Evolutionary conservation across 371 early-diverging fungal genomes (phyloP).

Genomic region (Mortierella sp.): DNA sequence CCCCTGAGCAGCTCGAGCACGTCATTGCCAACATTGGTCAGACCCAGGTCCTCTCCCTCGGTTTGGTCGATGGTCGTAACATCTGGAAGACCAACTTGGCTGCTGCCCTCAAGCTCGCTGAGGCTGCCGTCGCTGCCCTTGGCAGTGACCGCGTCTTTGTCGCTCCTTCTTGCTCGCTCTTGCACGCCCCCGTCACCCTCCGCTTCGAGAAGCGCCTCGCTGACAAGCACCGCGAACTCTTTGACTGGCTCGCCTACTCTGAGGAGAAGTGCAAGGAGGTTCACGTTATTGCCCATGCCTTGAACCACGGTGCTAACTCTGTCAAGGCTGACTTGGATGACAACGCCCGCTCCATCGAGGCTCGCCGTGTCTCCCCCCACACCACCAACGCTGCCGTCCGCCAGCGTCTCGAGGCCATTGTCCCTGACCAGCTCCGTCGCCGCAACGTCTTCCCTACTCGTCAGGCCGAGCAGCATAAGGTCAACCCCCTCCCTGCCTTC

Average conservation of each 20-base stretch:
- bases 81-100: conserved; percentile 95
- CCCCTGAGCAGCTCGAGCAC: conserved; percentile 84
- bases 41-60: conserved; percentile 83
- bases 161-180: conserved; percentile 92
- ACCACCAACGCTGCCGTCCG: conserved; percentile 90
- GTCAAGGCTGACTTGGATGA: conserved; percentile 80
- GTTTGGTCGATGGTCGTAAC: conserved; percentile 96
- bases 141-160: conserved; percentile 85
- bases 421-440: conserved; percentile 83
- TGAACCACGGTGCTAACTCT: conserved; percentile 72
- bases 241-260: conserved; percentile 95
- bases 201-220: conserved; percentile 84
- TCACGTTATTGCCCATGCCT: conserved; percentile 78
- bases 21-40: conserved; percentile 67
- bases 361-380: conserved; percentile 85
- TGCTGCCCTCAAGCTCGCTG: conserved; percentile 77
- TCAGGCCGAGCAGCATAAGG: conserved; percentile 80
- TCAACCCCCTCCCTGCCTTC: conserved; percentile 91
- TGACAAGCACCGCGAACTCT: conserved; percentile 80
- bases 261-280: conserved; percentile 94
- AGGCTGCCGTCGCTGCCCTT: conserved; percentile 75
- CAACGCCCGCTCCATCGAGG: conserved; percentile 81
- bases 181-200: conserved; percentile 94
- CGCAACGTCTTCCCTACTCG: conserved; percentile 83
- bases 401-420: conserved; percentile 78